Conservation (phyloP, 1,284 basidiomycete genomes). For the Butyriboletus appendiculatus region DNA sequence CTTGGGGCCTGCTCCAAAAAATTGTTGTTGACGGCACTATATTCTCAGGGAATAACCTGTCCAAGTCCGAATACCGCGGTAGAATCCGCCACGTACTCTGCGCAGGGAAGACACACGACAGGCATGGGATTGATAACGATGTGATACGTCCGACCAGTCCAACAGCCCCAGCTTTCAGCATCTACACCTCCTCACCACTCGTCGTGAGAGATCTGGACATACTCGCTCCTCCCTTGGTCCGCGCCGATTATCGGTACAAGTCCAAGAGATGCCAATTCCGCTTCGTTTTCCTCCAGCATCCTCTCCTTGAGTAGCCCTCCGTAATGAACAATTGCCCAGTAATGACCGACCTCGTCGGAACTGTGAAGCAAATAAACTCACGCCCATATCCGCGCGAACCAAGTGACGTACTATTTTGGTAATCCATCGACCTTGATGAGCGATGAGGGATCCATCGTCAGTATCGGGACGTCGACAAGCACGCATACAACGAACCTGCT, state of each 20-base stretch:
- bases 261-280: background rate
- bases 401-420: slow-evolving; percentile 6
- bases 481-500: slow-evolving; percentile 4
- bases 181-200: background rate
- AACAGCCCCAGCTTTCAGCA: too few relatives aligned
- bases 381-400: background rate
- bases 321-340: slow-evolving; percentile 3
- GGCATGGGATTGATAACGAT: too few relatives aligned
- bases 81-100: too few relatives aligned
- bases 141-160: too few relatives aligned
- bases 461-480: background rate
- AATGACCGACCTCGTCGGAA: background rate
- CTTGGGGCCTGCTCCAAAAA: too few relatives aligned
- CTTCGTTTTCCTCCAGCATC: background rate
- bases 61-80: too few relatives aligned
- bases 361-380: background rate
- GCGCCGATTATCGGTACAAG: background rate
- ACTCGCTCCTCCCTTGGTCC: background rate
- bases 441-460: background rate
- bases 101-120: too few relatives aligned
- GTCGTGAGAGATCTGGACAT: background rate
- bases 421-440: slow-evolving; percentile 5
- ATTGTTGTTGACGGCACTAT: too few relatives aligned
- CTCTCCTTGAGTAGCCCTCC: background rate
- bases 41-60: too few relatives aligned